Base-by-base conservation (phyloP, 1,139 yeast species). In the Kodamaea suecica region DNA sequence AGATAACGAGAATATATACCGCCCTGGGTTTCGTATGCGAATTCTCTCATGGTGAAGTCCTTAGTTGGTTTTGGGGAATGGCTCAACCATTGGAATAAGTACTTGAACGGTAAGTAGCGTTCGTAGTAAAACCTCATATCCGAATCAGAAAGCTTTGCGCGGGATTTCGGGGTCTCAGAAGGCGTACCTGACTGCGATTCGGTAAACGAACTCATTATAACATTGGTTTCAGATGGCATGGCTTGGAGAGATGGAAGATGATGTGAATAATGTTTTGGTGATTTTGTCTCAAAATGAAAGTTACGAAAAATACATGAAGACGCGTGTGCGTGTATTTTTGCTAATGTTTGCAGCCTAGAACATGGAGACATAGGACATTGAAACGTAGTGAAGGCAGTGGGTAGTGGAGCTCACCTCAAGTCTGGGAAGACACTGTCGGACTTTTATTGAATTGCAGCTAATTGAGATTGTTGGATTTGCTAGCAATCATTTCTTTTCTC, bases 1-100 rank as follows among this genome's bases (percentile, higher is more conserved):
- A 83, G 84, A 63, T 90, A 92, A 49, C 99, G 83, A 47, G 86
- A 83, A 55, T 92, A 92, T 0, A 88, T 92, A 3, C 92, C 94
- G 25, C 84, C 78, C 45, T 84, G 71, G 51, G 84, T 78, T 37
- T 94, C 95, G 66, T 84, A 88, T 1, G 98, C 98, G 56, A 92
- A 81, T 55, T 92, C 99, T 48, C 99, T 74, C 74, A 85, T 81
- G 19, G 86, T 78, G 59, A 92, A 88, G 54, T 81, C 88, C 27
- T 69, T 65, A 55, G 71, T 47, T 11, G 87, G 82, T 35, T 74
- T 76, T 1, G 84, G 86, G 0, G 95, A 80, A 54, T 88, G 97
- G 52, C 81, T 85, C 35, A 92, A 66, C 98, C 98, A 92, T 44
- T 78, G 83, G 61, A 82, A 90, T 15, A 90, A 66, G 29, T 78